These are phyloP conservation scores for Hyphopichia fennica DNA, from an alignment of 1,139 yeast species.

Conservation along the genomic window DNA sequence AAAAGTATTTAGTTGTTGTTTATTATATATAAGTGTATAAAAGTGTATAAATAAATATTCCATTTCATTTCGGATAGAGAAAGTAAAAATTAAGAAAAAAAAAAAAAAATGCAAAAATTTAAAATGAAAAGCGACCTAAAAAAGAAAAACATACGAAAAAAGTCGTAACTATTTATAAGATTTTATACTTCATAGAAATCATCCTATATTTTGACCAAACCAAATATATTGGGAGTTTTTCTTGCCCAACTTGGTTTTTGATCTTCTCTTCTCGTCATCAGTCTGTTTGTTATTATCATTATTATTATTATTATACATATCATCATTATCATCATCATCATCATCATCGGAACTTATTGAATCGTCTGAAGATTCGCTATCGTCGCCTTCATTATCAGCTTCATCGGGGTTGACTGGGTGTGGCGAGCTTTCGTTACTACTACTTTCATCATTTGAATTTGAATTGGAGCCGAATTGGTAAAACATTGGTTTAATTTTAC, in stretches of 20 bases:
- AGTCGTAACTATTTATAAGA: neutral
- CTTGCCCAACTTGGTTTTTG: constrained; percentile 5
- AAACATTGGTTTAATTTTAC: neutral
- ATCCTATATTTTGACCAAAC: constrained; percentile 36
- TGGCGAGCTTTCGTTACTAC: neutral
- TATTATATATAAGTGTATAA: neutral
- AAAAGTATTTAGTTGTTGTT: neutral
- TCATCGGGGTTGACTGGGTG: neutral
- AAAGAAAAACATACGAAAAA: neutral
- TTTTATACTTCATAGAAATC: neutral
- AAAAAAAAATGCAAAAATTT: neutral
- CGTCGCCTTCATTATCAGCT: constrained; percentile 6
- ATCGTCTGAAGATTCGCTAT: constrained; percentile 8
- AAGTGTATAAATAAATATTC: neutral
- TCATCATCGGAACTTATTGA: constrained; percentile 17
- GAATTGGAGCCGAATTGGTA: neutral
- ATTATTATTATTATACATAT: constrained; percentile 10
- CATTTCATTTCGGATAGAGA: neutral
- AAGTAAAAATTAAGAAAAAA: neutral
- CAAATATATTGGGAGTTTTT: constrained; percentile 26
- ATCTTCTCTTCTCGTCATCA: neutral
- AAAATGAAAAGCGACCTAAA: neutral
- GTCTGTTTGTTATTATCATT: neutral
- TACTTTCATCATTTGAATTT: constrained; percentile 5
- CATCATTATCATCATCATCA: constrained; percentile 17